These are phyloP conservation scores for Sporothrix pseudoabietina DNA, from an alignment of 2,329 filamentous ascomycete species.

Conservation along the genomic window DNA sequence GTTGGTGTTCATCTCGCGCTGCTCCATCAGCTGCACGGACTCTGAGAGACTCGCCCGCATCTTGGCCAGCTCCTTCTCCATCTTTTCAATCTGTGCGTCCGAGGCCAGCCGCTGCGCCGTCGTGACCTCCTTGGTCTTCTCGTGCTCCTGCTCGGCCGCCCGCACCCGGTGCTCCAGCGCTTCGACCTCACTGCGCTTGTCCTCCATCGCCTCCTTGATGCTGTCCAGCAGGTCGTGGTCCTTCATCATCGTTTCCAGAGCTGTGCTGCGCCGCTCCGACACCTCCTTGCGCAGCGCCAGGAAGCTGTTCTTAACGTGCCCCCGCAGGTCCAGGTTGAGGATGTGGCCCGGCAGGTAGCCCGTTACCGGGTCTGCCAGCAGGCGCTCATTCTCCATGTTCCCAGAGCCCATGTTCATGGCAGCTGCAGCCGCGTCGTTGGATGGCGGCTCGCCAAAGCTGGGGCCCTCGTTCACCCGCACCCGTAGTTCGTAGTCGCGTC, in stretches of 20 bases:
- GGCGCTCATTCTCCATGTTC: slow-evolving; percentile 65
- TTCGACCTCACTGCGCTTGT: slow-evolving; percentile 91
- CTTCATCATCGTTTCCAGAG: slow-evolving; percentile 89
- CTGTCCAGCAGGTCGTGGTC: slow-evolving; percentile 91
- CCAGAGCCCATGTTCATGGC: slow-evolving; percentile 29
- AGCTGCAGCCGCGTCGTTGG: neutral
- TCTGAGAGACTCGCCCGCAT: slow-evolving; percentile 84
- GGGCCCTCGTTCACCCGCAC: slow-evolving; percentile 78
- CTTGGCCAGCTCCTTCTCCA: slow-evolving; percentile 96
- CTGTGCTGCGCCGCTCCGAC: slow-evolving; percentile 79
- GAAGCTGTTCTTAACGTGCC: slow-evolving; percentile 78
- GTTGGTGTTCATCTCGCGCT: slow-evolving; percentile 93
- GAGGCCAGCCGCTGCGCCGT: slow-evolving; percentile 84
- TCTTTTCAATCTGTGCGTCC: slow-evolving; percentile 95
- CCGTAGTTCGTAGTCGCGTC: slow-evolving; percentile 78
- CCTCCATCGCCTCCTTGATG: slow-evolving; percentile 95
- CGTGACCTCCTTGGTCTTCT: slow-evolving; percentile 85
- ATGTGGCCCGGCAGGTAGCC: slow-evolving; percentile 91
- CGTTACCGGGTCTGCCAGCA: slow-evolving; percentile 77
- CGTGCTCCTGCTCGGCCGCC: slow-evolving; percentile 89
- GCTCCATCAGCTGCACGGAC: slow-evolving; percentile 87
- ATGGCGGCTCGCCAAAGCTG: slow-evolving; percentile 68
- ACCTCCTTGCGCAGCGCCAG: slow-evolving; percentile 82
- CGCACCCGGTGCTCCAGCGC: slow-evolving; percentile 84
- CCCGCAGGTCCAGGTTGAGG: slow-evolving; percentile 83